phyloP scores from a whole-genome alignment of 225 moss, liverwort and hornwort genomes.

The Marchantia polymorpha region DNA sequence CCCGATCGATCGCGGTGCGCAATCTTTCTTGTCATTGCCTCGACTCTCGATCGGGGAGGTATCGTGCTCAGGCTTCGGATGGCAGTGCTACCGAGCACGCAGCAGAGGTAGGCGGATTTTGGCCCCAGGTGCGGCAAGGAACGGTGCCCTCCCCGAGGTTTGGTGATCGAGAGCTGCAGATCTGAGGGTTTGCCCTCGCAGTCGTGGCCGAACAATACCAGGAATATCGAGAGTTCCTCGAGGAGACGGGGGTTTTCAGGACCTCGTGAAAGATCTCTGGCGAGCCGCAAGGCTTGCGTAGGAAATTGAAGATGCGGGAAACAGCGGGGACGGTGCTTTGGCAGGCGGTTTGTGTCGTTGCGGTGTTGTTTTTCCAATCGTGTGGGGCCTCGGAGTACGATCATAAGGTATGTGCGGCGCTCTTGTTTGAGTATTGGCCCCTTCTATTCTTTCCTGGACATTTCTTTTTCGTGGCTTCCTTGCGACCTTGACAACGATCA shows the following conservation, averaged over 20 bases:
- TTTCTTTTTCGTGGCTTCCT: background rate
- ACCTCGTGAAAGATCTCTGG: background rate
- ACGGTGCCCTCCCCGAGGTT: background rate
- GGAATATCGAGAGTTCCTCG: background rate
- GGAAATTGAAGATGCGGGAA: slow-evolving; percentile 52
- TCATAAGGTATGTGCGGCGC: slow-evolving; percentile 38
- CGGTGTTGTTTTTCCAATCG: slow-evolving; percentile 16
- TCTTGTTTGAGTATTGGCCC: background rate
- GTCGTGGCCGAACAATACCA: background rate
- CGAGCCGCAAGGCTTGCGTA: slow-evolving; percentile 14
- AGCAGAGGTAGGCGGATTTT: slow-evolving; percentile 19
- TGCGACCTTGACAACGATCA: background rate
- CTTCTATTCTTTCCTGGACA: background rate
- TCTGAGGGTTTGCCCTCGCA: slow-evolving; percentile 24
- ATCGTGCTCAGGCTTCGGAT: slow-evolving; percentile 8
- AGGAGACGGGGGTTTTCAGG: background rate
- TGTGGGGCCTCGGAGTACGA: slow-evolving; percentile 49
- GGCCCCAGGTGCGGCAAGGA: slow-evolving; percentile 1
- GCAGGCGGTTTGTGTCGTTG: slow-evolving; percentile 30
- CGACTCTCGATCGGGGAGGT: slow-evolving; percentile 19
- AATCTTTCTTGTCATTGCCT: slow-evolving; percentile 14
- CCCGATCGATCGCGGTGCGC: slow-evolving; percentile 14
- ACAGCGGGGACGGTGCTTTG: slow-evolving; percentile 21
- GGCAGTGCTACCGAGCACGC: slow-evolving; percentile 8
- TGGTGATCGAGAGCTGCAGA: slow-evolving; percentile 28